Conservation (phyloP, 495 filamentous ascomycete species). For the Xanthoparmelia taractica region DNA sequence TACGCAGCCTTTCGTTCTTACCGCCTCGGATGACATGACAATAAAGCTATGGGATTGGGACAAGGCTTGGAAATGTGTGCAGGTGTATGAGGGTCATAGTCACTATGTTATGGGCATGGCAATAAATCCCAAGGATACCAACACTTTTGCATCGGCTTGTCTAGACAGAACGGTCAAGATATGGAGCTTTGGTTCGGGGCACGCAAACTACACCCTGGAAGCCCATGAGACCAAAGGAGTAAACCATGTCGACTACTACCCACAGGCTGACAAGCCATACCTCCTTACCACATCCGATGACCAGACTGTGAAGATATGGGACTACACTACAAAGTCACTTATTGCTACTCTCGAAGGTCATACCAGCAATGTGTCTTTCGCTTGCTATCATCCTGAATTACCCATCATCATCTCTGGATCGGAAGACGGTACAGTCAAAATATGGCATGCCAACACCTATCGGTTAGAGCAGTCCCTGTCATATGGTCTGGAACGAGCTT, state of each 20-base stretch:
- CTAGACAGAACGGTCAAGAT: conserved; percentile 97
- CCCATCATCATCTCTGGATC: conserved; percentile 98
- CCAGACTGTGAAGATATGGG: conserved; percentile 90
- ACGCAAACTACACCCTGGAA: conserved; percentile 91
- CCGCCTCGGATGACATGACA: conserved; percentile 98
- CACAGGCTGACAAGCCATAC: conserved; percentile 93
- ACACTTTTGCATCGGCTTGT: conserved; percentile 95
- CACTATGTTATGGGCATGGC: conserved; percentile 99
- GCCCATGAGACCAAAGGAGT: conserved; percentile 98
- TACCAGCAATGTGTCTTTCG: conserved; percentile 97
- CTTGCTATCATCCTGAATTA: conserved; percentile 94
- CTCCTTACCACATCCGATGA: conserved; percentile 95
- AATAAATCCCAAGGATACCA: conserved; percentile 99
- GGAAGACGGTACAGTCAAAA: conserved; percentile 94
- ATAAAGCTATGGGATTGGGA: conserved; percentile 99
- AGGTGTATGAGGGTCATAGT: conserved; percentile 95
- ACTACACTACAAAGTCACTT: conserved; percentile 95
- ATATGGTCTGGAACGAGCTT: conserved; percentile 91
- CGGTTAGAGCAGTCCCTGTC: conserved; percentile 89
- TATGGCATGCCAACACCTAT: conserved; percentile 98
- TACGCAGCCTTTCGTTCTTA: conserved; percentile 90
- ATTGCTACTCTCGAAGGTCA: conserved; percentile 97
- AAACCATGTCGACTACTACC: conserved; percentile 97
- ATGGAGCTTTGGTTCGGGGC: conserved; percentile 85
- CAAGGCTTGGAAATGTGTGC: conserved; percentile 93